Percentiles rank a stretch among this genome's conserved stretches.
phyloP scores from a whole-genome alignment of 2,329 filamentous ascomycete genomes.

The Cordyceps farinosa region DNA sequence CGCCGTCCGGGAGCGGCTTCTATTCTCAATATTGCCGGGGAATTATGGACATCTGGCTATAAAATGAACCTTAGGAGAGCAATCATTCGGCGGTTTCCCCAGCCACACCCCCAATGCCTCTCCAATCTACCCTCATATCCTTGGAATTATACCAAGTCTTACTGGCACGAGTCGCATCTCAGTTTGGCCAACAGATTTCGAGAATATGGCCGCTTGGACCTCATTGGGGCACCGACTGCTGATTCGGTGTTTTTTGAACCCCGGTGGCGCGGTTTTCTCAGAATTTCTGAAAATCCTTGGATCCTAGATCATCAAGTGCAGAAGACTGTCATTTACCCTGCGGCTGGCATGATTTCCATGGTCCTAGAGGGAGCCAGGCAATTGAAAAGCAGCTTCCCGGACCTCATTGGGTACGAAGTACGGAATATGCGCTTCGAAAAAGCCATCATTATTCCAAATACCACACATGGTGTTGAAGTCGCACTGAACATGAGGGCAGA shows the following conservation, averaged over 20 bases:
- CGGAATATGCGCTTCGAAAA: slow-evolving; percentile 44
- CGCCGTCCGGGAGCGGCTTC: slow-evolving; percentile 24
- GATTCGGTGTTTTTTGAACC: slow-evolving; percentile 45
- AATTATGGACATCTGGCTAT: slow-evolving; percentile 37
- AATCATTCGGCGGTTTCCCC: slow-evolving; percentile 22
- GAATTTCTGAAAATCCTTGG: slow-evolving; percentile 49
- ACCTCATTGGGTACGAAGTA: slow-evolving; percentile 40
- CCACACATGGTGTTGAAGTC: slow-evolving; percentile 47
- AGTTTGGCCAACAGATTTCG: slow-evolving; percentile 43
- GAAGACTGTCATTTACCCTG: slow-evolving; percentile 48
- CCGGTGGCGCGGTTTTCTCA: slow-evolving; percentile 48
- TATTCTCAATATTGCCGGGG: slow-evolving; percentile 32
- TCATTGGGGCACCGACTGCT: slow-evolving; percentile 45
- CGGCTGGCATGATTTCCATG: slow-evolving; percentile 48
- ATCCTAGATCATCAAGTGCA: slow-evolving; percentile 50
- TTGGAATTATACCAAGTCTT: slow-evolving; percentile 51
- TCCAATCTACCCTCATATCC: slow-evolving; percentile 48
- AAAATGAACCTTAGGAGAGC: slow-evolving; percentile 31
- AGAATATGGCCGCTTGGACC: slow-evolving; percentile 44
- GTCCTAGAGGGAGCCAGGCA: slow-evolving; percentile 45
- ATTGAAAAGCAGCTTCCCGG: slow-evolving; percentile 26
- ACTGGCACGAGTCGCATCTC: slow-evolving; percentile 52
- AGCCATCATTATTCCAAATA: slow-evolving; percentile 49
- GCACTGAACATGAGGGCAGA: slow-evolving; percentile 41
- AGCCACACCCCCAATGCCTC: slow-evolving; percentile 33